Evolutionary conservation across 2,329 filamentous ascomycete species (phyloP).

Genomic region (Arthrobotrys iridis): DNA sequence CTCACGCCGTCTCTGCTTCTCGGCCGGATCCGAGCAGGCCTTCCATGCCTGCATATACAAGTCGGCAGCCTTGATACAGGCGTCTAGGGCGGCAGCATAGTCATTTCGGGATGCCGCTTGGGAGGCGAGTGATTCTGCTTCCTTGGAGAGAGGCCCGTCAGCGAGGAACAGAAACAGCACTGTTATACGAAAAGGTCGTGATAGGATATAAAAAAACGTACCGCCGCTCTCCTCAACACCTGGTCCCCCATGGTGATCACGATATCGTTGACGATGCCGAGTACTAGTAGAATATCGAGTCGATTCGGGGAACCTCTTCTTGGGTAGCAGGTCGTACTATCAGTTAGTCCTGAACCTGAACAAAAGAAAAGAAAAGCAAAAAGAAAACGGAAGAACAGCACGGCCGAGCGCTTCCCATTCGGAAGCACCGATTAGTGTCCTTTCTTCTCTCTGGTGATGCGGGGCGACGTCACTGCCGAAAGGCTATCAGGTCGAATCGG

Average conservation of each 20-base stretch:
- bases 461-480: slow-evolving; percentile 40
- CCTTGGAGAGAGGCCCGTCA: slow-evolving; percentile 35
- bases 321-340: no score
- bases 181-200: slow-evolving; percentile 4
- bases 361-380: no score
- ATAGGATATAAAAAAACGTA: slow-evolving; percentile 23
- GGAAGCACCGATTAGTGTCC: not conserved
- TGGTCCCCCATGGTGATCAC: not conserved
- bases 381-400: no score
- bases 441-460: slow-evolving; percentile 5
- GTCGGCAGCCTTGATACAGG: slow-evolving; percentile 46
- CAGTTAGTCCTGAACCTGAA: no score
- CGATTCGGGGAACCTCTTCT: no score
- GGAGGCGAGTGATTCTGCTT: slow-evolving; percentile 53
- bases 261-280: not conserved
- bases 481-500: not conserved
- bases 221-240: slow-evolving; percentile 18
- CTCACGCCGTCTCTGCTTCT: slow-evolving; percentile 46
- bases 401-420: not conserved
- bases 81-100: slow-evolving; percentile 30
- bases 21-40: slow-evolving; percentile 28
- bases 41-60: slow-evolving; percentile 45
- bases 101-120: slow-evolving; percentile 50
- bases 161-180: not conserved
- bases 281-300: no score